Conservation (phyloP, 2,329 filamentous ascomycete genomes). For the Trichoderma guizhouense region DNA sequence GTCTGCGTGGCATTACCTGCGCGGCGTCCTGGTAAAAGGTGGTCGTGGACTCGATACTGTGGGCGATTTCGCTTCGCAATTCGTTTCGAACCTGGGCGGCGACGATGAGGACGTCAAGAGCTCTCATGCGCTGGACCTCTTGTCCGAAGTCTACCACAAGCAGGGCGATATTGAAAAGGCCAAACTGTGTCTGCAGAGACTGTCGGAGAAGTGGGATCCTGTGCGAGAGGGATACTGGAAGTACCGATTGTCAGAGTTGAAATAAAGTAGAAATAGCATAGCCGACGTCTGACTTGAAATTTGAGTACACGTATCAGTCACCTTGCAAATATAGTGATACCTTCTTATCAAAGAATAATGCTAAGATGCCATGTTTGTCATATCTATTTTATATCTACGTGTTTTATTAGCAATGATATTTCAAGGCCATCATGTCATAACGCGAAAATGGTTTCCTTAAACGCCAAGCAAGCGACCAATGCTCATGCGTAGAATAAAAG, state of each 20-base stretch:
- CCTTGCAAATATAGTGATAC: not conserved
- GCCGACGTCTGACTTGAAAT: too few species aligned
- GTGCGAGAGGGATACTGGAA: conserved; percentile 92
- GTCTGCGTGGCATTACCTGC: conserved; percentile 89
- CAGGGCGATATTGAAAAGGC: conserved; percentile 60
- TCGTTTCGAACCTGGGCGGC: conserved; percentile 47
- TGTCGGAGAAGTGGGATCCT: conserved; percentile 86
- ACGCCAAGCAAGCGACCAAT: conserved; percentile 11
- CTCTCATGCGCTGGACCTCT: conserved; percentile 66
- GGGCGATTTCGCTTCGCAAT: conserved; percentile 48
- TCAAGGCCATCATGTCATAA: not conserved
- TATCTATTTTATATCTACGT: not conserved
- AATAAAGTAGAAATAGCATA: not conserved
- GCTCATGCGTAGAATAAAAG: conserved; percentile 1
- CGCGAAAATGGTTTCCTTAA: not conserved
- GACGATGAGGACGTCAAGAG: conserved; percentile 53
- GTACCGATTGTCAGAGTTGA: conserved; percentile 42
- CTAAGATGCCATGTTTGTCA: not conserved
- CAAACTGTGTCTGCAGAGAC: conserved; percentile 63
- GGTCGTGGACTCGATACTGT: conserved; percentile 47
- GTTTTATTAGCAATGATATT: not conserved
- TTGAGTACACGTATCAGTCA: not conserved
- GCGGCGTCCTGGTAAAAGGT: conserved; percentile 69
- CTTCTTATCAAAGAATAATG: not conserved
- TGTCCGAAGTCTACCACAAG: conserved; percentile 65